phyloP scores from a whole-genome alignment of 2,329 filamentous ascomycete species.

The Thielaviopsis ethacetica region DNA sequence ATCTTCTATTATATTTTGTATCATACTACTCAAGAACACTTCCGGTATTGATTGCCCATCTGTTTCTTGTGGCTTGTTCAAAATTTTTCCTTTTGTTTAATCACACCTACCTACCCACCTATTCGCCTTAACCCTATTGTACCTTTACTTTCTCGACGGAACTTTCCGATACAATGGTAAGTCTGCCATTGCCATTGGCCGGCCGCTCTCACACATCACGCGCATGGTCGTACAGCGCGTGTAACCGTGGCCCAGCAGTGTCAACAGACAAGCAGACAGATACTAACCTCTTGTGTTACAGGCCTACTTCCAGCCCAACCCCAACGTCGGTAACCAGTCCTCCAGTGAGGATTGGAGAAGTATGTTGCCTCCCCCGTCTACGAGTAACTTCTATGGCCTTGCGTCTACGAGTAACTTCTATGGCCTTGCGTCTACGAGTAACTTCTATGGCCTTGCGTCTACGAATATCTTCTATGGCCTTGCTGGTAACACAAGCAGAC shows the following conservation, averaged over 20 bases:
- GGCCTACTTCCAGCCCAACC: conserved; percentile 12
- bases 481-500: background rate
- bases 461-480: background rate
- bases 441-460: background rate
- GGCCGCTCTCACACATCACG: no score
- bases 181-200: no score
- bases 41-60: no score
- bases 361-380: conserved; percentile 27
- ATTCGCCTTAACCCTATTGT: no score
- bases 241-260: background rate
- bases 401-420: background rate
- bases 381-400: background rate
- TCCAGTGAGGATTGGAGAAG: conserved; percentile 71
- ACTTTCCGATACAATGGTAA: no score
- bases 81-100: no score
- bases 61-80: no score
- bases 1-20: no score
- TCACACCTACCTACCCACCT: no score
- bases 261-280: background rate
- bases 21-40: no score
- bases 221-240: background rate
- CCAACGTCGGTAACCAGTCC: conserved; percentile 55
- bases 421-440: background rate
- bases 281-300: background rate
- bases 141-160: no score